Evolutionary conservation across 805 yeast genomes (phyloP).

Genomic region (Saccharomycopsis sp.): DNA sequence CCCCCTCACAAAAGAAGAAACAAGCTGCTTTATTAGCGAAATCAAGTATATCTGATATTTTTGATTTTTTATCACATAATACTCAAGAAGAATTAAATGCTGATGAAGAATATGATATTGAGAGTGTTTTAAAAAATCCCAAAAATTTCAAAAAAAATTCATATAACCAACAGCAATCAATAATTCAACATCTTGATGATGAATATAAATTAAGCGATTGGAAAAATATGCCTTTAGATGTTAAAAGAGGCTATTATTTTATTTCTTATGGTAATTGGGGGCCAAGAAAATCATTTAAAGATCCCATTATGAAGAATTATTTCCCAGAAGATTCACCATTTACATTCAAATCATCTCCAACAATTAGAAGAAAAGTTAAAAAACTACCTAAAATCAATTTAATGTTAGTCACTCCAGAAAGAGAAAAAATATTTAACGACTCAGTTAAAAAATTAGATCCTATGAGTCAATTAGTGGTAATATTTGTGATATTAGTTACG

Average conservation of each 20-base stretch:
- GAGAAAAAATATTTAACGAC: constrained; percentile 34
- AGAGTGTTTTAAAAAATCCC: constrained; percentile 32
- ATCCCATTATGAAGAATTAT: constrained; percentile 28
- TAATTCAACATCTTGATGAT: constrained; percentile 40
- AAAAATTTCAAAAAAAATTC: constrained; percentile 24
- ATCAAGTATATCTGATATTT: constrained; percentile 22
- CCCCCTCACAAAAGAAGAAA: constrained; percentile 14
- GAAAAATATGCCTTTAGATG: constrained; percentile 37
- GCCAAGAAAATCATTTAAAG: constrained; percentile 44
- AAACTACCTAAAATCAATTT: constrained; percentile 30
- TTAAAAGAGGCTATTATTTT: constrained; percentile 48
- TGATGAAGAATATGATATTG: constrained; percentile 38
- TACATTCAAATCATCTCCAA: constrained; percentile 26
- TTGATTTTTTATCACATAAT: constrained; percentile 23
- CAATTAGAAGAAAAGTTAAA: constrained; percentile 22
- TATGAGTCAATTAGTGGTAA: constrained; percentile 42
- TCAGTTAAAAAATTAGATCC: constrained; percentile 47
- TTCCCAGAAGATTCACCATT: constrained; percentile 55
- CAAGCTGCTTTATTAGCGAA: constrained; percentile 21
- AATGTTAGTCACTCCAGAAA: constrained; percentile 32
- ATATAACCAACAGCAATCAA: constrained; percentile 47
- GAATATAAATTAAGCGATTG: constrained; percentile 40
- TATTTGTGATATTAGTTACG: constrained; percentile 36
- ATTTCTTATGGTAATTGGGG: constrained; percentile 66
- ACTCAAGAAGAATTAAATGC: constrained; percentile 10